Conservation (phyloP, 305 asterid species). For the Fraxinus nigra region DNA sequence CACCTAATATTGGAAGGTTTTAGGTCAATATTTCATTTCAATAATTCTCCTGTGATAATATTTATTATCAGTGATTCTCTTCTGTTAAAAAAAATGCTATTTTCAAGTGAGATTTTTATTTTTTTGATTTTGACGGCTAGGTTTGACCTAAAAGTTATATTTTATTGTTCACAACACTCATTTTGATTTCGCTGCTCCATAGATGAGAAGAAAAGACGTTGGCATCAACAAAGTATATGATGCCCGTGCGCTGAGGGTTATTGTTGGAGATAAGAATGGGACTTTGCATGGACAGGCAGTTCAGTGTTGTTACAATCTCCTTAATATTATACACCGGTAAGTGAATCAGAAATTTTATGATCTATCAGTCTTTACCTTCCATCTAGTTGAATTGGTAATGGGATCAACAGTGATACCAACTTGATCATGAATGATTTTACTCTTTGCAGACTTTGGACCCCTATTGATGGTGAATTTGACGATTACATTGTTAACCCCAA, state of each 20-base stretch:
- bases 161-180: not conserved
- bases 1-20: not conserved
- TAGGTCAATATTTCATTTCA: slow-evolving; percentile 2
- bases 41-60: slow-evolving; percentile 2
- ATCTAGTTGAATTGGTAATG: slow-evolving; percentile 20
- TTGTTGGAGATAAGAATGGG: slow-evolving; percentile 94
- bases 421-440: not conserved
- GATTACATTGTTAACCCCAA: slow-evolving; percentile 96
- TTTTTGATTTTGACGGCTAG: slow-evolving; percentile 18
- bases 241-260: slow-evolving; percentile 91
- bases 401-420: slow-evolving; percentile 13
- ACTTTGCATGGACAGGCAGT: slow-evolving; percentile 93
- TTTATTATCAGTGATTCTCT: slow-evolving; percentile 9
- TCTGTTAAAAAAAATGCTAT: slow-evolving; percentile 15
- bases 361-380: slow-evolving; percentile 12
- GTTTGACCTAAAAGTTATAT: slow-evolving; percentile 10
- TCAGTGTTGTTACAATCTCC: slow-evolving; percentile 91
- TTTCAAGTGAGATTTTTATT: slow-evolving; percentile 20
- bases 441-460: slow-evolving; percentile 81
- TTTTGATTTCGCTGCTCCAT: slow-evolving; percentile 26
- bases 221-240: slow-evolving; percentile 75
- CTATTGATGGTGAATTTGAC: slow-evolving; percentile 90
- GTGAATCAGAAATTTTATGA: slow-evolving; percentile 5
- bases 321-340: slow-evolving; percentile 82
- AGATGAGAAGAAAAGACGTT: slow-evolving; percentile 95